Base-by-base conservation (phyloP, 345 rosid genomes). In the Murraya koenigii region DNA sequence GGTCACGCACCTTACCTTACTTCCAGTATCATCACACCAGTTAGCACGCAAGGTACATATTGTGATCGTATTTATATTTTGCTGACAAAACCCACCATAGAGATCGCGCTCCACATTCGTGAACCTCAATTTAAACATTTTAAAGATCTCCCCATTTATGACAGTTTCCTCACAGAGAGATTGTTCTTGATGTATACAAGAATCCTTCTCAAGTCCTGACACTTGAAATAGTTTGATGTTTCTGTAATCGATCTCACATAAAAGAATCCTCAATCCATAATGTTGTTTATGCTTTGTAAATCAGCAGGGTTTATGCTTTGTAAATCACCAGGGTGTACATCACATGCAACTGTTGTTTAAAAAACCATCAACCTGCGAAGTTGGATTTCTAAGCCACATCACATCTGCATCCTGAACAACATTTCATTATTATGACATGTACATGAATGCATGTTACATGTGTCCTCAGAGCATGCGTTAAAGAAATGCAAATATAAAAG, bases 301-400 rank as follows among this genome's bases (percentile, higher is more conserved):
- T 73, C 63, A 30, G 35, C 39, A 13, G 74, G 22, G 70, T 61
- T 47, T 3, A 26, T 30, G 28, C 52, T 77, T 59, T 55, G 36
- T 58, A 4, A 11, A 30, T 73, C 63, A 30, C 41, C 39, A 13
- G 74, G 22, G 70, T 61, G 39, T 60, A 75, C 72, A 71, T 82
- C 75, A 20, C 89, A 88, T 5, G 83, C 83, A 59, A 79, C 71
- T 56, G 85, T 71, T n/a, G 89, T 0, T 38, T 67, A 62, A 28
- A 1, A 2, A 0, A 25, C 71, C 22, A 33, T 59, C 1, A 13
- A 89, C 55, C 5, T 52, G 76, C 26, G 47, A 17, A 41, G 86
- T 30, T 47, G 93, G 97, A 78, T 89, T 87, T 79, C 85, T 83
- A 19, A 91, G 30, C 94, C 92, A 88, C 88, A 86, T 80, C 30